Percentiles rank a stretch among this genome's conserved stretches.
phyloP scores from a whole-genome alignment of 208 protist genomes.

The Chromosphaera perkinsii region DNA sequence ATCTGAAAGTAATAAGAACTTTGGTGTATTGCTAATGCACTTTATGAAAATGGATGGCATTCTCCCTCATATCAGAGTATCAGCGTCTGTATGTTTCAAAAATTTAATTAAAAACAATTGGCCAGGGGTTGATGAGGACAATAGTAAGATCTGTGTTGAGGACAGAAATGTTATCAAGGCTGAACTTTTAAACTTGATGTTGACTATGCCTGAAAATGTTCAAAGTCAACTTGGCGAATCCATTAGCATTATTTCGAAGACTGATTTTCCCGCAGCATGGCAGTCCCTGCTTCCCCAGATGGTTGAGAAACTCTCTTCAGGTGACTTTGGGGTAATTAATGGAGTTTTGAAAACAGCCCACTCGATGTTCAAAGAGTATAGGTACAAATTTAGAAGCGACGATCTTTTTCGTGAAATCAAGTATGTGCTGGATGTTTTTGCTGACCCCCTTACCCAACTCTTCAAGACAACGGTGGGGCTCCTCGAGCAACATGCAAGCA shows the following conservation, averaged over 20 bases:
- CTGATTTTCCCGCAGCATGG: constrained; percentile 4
- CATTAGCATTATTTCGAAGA: not conserved
- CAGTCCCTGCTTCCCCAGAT: constrained; percentile 2
- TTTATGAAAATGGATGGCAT: too few relatives aligned
- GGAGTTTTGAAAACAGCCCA: constrained; percentile 11
- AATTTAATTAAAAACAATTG: constrained; percentile 17
- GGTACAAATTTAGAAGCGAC: constrained; percentile 33
- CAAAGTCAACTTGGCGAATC: constrained; percentile 5
- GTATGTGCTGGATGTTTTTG: constrained; percentile 45
- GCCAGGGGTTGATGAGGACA: constrained; percentile 2
- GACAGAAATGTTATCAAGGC: constrained; percentile 1
- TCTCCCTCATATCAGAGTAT: constrained; percentile 13
- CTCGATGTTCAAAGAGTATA: constrained; percentile 9
- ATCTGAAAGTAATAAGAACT: too few relatives aligned
- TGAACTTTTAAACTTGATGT: constrained; percentile 12
- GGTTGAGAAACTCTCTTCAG: constrained; percentile 2
- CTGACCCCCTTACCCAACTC: constrained; percentile 43
- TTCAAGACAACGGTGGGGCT: constrained; percentile 16
- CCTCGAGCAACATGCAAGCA: constrained; percentile 14
- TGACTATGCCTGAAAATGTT: not conserved
- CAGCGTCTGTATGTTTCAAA: constrained; percentile 10
- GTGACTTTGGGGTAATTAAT: constrained; percentile 7
- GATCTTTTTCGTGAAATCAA: constrained; percentile 46
- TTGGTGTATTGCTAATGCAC: too few relatives aligned
- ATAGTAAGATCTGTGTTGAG: not conserved